Base-by-base conservation (phyloP, 2,329 filamentous ascomycete species). In the Fusarium buxicola region DNA sequence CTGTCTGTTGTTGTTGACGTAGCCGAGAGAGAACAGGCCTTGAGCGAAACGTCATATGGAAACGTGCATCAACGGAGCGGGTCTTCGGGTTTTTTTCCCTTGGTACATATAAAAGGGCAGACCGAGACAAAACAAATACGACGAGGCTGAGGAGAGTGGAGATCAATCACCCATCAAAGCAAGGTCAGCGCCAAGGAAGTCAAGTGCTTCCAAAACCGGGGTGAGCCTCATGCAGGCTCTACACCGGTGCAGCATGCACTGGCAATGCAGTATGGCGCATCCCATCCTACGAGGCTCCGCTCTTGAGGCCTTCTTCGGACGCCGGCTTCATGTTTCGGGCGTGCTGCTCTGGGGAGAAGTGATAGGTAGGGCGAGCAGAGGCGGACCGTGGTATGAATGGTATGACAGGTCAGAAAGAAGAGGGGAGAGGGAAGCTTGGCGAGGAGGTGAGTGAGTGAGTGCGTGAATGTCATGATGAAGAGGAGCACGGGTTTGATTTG, bases 151-250 rank as follows among this genome's bases (percentile, higher is more conserved):
- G 32, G 13, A 36, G 27, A 18, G 44, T 36, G 32, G 13, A 36
- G 27, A 18, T 24, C 35, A 38, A 12, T 21, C 35, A 38, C 10
- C 35, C 35, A 38, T 13, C 7, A 32, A 13, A 15, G 11, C 24
- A 38, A 24, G 7, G 21, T n/a, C 38, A 13, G 31, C 10, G 55
- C 38, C 49, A 59, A 48, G 28, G 40, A 24, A 46, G 16, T n/a
- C n/a, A n/a, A n/a, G 24, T 11, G 38, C 49, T 12, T 40, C 38
- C 24, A 28, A 16, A 43, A 31, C 60, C 50, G 50, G 30, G 24
- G 48, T 63, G 49, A 65, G 60, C 45, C 61, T 62, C 51, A 64
- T 64, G 61, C 60, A 62, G 27, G 32, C 35, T 25, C 40, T 60
- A 32, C 61, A 64, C 61, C 60, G 61, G 61, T 65, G 18, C 36